Percentiles rank a stretch among this genome's conserved stretches.
Evolutionary conservation across 169 alveolate species (phyloP).

Genomic region (Cryptosporidium andersoni): DNA sequence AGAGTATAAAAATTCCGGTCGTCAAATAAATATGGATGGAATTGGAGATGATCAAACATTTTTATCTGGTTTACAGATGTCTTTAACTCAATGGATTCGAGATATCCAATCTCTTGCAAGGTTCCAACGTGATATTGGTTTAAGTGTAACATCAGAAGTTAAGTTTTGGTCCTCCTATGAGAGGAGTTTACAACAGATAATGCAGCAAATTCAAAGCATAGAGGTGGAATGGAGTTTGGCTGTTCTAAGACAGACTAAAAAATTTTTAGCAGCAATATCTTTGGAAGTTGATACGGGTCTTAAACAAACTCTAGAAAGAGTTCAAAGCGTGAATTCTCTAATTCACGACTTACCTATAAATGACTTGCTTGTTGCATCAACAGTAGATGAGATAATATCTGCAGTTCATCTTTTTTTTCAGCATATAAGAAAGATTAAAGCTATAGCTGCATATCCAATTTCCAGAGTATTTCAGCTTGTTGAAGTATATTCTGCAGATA

Average conservation of each 20-base stretch:
- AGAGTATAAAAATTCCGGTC: slow-evolving; percentile 76
- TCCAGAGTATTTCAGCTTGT: slow-evolving; percentile 88
- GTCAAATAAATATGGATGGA: slow-evolving; percentile 73
- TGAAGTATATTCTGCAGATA: slow-evolving; percentile 92
- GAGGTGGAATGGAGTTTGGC: slow-evolving; percentile 91
- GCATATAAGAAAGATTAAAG: slow-evolving; percentile 89
- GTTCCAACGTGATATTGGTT: slow-evolving; percentile 79
- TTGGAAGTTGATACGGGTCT: slow-evolving; percentile 94
- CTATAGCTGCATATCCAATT: slow-evolving; percentile 87
- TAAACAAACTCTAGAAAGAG: slow-evolving; percentile 88
- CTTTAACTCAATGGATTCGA: slow-evolving; percentile 82
- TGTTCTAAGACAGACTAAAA: slow-evolving; percentile 87
- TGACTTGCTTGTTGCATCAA: slow-evolving; percentile 89
- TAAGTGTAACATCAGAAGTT: slow-evolving; percentile 84
- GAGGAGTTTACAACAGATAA: slow-evolving; percentile 83
- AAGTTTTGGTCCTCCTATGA: slow-evolving; percentile 88
- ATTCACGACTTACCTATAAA: slow-evolving; percentile 95
- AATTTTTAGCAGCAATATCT: slow-evolving; percentile 89
- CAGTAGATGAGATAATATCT: slow-evolving; percentile 84
- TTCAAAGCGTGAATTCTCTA: slow-evolving; percentile 86
- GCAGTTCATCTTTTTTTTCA: slow-evolving; percentile 89
- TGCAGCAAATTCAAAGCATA: slow-evolving; percentile 82
- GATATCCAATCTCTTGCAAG: slow-evolving; percentile 83
- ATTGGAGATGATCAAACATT: slow-evolving; percentile 66
- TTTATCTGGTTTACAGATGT: slow-evolving; percentile 77